Evolutionary conservation across 164 flowering plant species (phyloP), one percentile per base, ranked within the genome.

Genomic region (Litsea cubeba): DNA sequence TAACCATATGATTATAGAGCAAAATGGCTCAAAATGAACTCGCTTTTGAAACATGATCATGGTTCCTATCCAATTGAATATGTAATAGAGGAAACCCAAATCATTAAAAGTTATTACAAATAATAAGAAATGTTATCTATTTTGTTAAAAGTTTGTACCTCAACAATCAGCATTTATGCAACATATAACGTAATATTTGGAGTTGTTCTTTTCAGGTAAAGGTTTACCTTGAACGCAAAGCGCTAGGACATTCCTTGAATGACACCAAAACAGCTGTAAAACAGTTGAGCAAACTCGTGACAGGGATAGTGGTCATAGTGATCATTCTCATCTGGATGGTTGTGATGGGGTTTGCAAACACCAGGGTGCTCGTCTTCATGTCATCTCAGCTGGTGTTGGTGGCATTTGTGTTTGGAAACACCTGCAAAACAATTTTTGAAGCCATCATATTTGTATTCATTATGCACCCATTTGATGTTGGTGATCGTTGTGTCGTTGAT

Each of bases 381-480:
- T 85, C 95, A 70, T 91, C 98, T 35, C 99, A 93, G 83, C 72
- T 90, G 62, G 54, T 95, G 40, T 78, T 90, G 0, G 82, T 84
- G 62, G 95, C 40, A 3, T 95, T 93, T 72, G 79, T 95, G 85
- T 90, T 95, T 68, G 96, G 97, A 5, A 90, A 90, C 79, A 85
- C 93, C 1, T 84, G 83, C 80, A 95, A 89, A 82, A 86, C 86
- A 28, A 78, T 89, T 18, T 93, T 95, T 79, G 98, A 95, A 82
- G 89, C 93, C 71, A 85, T 93, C 79, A 84, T 95, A 60, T 93
- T 95, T 77, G 96, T 91, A 15, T 95, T 95, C 68, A 89, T 91
- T 71, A 89, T 89, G 91, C 99, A 95, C 79, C 97, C 98, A 12
- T 95, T 86, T 80, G 99, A 93, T 74, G 96, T 95, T 12, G 99